Evolutionary conservation across 129 eudicot genomes (phyloP).

Genomic region (Kitagawia praeruptora): DNA sequence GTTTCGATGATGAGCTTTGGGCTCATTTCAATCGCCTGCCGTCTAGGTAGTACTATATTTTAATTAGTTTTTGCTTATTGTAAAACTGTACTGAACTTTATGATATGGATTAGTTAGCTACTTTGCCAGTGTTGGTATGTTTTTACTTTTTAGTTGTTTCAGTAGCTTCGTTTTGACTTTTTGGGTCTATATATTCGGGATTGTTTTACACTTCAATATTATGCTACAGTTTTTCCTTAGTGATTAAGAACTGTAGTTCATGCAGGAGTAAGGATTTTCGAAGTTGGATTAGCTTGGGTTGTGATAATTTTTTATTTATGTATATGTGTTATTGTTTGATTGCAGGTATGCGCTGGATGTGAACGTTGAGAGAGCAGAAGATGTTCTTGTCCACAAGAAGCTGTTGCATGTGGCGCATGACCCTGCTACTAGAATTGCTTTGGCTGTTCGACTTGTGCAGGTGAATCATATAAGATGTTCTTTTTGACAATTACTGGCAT

Average conservation of each 20-base stretch:
- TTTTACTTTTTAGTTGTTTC: neutral
- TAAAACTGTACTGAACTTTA: neutral
- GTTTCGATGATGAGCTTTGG: conserved; percentile 73
- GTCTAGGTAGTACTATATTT: conserved; percentile 43
- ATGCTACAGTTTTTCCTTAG: neutral
- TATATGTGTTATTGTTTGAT: neutral
- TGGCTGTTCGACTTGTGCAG: conserved; percentile 74
- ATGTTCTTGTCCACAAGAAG: conserved; percentile 72
- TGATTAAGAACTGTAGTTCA: neutral
- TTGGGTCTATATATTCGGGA: neutral
- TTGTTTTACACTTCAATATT: neutral
- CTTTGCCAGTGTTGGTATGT: neutral
- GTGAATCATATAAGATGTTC: conserved; percentile 21
- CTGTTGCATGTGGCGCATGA: conserved; percentile 68
- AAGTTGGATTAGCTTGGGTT: neutral
- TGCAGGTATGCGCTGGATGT: conserved; percentile 89
- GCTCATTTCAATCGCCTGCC: conserved; percentile 66
- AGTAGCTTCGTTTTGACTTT: neutral
- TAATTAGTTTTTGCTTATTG: neutral
- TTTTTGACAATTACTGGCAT: neutral
- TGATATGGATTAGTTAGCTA: neutral
- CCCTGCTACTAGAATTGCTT: conserved; percentile 62
- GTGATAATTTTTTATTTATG: no score
- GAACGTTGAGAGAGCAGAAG: conserved; percentile 74
- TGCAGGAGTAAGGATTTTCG: neutral